These are phyloP conservation scores for Shiraia sp. DNA, from an alignment of 2,329 filamentous ascomycete species.

Conservation along the genomic window DNA sequence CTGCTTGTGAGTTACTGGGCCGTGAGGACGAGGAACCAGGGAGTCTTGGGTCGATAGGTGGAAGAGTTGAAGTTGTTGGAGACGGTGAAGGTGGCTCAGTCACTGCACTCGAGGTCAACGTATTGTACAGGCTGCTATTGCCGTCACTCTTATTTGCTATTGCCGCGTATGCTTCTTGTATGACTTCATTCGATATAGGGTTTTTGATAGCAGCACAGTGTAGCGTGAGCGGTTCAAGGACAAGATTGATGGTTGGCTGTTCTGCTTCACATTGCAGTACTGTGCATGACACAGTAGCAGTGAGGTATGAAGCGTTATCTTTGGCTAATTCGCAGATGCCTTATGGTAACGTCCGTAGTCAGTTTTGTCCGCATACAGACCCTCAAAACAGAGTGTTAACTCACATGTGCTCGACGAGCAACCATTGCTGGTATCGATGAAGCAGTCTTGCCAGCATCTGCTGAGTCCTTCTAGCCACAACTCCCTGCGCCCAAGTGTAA, in stretches of 20 bases:
- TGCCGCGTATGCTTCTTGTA: constrained; percentile 24
- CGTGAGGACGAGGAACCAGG: constrained; percentile 7
- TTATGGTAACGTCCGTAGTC: constrained; percentile 10
- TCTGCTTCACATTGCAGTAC: constrained; percentile 17
- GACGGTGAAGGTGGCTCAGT: too few relatives aligned
- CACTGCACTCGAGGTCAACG: too few relatives aligned
- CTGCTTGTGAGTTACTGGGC: constrained; percentile 10
- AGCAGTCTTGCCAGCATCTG: constrained; percentile 25
- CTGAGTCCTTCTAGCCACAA: constrained; percentile 22
- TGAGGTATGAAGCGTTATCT: constrained; percentile 19
- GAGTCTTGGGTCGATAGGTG: constrained; percentile 4
- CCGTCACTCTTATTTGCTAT: constrained; percentile 2
- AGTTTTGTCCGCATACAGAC: background rate
- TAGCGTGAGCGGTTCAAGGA: constrained; percentile 22
- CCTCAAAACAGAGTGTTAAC: background rate
- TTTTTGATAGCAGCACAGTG: constrained; percentile 21
- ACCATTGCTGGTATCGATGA: constrained; percentile 15
- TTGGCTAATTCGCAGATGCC: constrained; percentile 31
- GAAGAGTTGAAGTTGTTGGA: too few relatives aligned
- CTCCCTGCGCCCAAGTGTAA: too few relatives aligned
- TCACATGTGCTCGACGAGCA: constrained; percentile 26
- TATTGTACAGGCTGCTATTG: constrained; percentile 4
- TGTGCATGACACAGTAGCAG: constrained; percentile 23
- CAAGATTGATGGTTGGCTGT: constrained; percentile 15
- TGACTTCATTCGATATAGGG: constrained; percentile 20